Evolutionary conservation across 129 eudicot species (phyloP).

Genomic region (Logfia minima): DNA sequence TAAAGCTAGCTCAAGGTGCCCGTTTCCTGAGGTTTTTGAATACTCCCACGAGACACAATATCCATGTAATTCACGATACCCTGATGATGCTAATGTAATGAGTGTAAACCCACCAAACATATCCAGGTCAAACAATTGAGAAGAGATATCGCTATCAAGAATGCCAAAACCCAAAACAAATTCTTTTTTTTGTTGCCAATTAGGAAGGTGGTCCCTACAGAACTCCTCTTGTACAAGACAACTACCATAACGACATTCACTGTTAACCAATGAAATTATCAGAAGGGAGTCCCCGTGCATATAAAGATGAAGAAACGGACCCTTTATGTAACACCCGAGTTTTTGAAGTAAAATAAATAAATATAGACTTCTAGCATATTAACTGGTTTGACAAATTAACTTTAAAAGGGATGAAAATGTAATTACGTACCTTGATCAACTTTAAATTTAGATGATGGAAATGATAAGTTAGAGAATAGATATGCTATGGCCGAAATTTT

Average conservation of each 20-base stretch:
- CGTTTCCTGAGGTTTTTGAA: conserved; percentile 29
- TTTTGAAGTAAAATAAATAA: no score
- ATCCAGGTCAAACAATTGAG: conserved; percentile 36
- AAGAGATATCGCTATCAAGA: conserved; percentile 43
- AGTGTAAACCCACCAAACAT: conserved; percentile 63
- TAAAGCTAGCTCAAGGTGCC: conserved; percentile 35
- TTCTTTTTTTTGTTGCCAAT: conserved; percentile 83
- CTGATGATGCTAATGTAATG: conserved; percentile 55
- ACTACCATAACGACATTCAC: conserved; percentile 61
- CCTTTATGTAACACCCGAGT: no score
- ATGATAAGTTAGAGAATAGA: no score
- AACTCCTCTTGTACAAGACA: conserved; percentile 68
- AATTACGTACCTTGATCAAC: no score
- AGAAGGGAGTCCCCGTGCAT: conserved; percentile 81
- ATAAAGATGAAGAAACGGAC: conserved; percentile 35
- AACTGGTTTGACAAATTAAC: no score
- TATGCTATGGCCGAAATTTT: no score
- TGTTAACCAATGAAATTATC: conserved; percentile 40
- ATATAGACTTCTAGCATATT: no score
- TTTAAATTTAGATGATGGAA: no score
- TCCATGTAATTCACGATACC: conserved; percentile 58
- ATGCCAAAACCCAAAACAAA: conserved; percentile 61
- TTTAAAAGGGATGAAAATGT: no score
- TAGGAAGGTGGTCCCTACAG: conserved; percentile 49
- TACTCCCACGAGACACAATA: conserved; percentile 55